These are phyloP conservation scores for Naganishia randhawae DNA, from an alignment of 768 basidiomycete species.

Conservation along the genomic window DNA sequence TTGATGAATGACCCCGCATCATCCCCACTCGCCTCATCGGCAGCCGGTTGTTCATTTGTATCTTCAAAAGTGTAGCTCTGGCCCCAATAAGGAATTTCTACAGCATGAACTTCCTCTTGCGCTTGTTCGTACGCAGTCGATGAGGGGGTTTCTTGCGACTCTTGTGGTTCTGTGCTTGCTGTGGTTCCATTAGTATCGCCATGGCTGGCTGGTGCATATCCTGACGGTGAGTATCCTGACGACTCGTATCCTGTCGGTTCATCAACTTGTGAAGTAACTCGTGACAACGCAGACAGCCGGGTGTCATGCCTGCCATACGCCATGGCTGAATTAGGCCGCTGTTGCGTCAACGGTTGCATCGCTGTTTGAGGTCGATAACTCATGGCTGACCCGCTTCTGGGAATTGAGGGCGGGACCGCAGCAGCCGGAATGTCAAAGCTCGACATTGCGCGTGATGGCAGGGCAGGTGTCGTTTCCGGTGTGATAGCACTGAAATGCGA, in stretches of 20 bases:
- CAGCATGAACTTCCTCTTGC: constrained; percentile 7
- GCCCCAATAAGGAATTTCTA: constrained; percentile 27
- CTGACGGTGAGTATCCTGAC: background rate
- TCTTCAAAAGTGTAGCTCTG: constrained; percentile 27
- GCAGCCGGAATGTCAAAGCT: constrained; percentile 37
- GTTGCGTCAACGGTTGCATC: constrained; percentile 54
- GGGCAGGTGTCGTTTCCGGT: constrained; percentile 56
- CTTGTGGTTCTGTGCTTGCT: background rate
- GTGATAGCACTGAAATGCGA: constrained; percentile 90
- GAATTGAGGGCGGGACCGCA: constrained; percentile 51
- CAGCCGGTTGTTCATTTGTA: constrained; percentile 9
- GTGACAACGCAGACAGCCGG: constrained; percentile 7
- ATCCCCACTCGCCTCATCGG: constrained; percentile 25
- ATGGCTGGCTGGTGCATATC: background rate
- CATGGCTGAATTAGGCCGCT: constrained; percentile 28
- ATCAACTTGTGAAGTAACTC: background rate
- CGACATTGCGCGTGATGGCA: constrained; percentile 38
- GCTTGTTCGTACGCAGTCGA: background rate
- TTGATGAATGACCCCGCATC: constrained; percentile 36
- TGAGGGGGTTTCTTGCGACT: background rate
- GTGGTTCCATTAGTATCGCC: background rate
- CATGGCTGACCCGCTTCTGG: constrained; percentile 69
- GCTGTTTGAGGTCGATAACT: constrained; percentile 56
- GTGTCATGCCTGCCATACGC: constrained; percentile 10
- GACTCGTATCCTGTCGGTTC: constrained; percentile 6